phyloP scores from a whole-genome alignment of 2,329 filamentous ascomycete species.

The Penicillium olsonii region DNA sequence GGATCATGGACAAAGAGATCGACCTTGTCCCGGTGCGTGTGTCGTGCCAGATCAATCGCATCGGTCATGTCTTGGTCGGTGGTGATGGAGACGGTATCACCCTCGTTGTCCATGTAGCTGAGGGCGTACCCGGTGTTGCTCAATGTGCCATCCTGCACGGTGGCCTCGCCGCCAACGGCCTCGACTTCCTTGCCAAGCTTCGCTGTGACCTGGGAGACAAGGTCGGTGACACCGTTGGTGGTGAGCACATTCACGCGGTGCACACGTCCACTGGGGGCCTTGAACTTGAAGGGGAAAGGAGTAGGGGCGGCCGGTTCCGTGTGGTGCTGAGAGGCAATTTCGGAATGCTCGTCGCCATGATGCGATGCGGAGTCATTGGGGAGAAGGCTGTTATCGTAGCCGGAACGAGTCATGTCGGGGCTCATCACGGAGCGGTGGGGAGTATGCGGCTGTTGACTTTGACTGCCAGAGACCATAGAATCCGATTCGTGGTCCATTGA shows the following conservation, averaged over 20 bases:
- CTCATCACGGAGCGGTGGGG: slow-evolving; percentile 77
- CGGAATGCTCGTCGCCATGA: slow-evolving; percentile 75
- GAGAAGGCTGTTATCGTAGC: slow-evolving; percentile 71
- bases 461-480: slow-evolving; percentile 90
- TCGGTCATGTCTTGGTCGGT: slow-evolving; percentile 91
- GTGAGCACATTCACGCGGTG: slow-evolving; percentile 86
- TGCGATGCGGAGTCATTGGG: slow-evolving; percentile 96
- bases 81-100: slow-evolving; percentile 94
- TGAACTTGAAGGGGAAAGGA: slow-evolving; percentile 98
- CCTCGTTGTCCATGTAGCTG: slow-evolving; percentile 95
- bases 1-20: slow-evolving; percentile 96
- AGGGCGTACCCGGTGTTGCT: slow-evolving; percentile 80
- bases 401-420: slow-evolving; percentile 65
- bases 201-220: slow-evolving; percentile 73
- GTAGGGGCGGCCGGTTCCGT: slow-evolving; percentile 63
- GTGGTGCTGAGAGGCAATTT: slow-evolving; percentile 60
- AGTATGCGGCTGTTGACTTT: slow-evolving; percentile 70
- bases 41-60: slow-evolving; percentile 80
- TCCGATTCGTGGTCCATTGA: slow-evolving; percentile 94
- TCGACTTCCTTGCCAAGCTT: slow-evolving; percentile 87
- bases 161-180: slow-evolving; percentile 76
- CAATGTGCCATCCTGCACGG: slow-evolving; percentile 76
- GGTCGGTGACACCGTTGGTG: slow-evolving; percentile 74
- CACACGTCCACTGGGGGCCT: slow-evolving; percentile 90
- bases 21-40: slow-evolving; percentile 82